Percentiles rank a stretch among this genome's conserved stretches.
These are phyloP conservation scores for Nannizziopsis barbatae DNA, from an alignment of 2,329 filamentous ascomycete species.

Conservation along the genomic window DNA sequence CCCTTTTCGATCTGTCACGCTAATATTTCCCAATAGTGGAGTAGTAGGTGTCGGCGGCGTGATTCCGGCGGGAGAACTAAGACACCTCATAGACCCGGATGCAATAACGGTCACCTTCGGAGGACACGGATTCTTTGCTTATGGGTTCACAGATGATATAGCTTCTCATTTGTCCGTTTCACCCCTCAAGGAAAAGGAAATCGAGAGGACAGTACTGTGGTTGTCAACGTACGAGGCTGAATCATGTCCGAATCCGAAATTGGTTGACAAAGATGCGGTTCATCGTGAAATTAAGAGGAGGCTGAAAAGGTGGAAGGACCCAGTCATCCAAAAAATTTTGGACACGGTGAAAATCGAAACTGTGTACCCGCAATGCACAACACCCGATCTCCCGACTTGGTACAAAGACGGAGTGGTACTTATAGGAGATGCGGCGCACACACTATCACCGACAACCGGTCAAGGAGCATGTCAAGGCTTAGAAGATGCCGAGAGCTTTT, in stretches of 20 bases:
- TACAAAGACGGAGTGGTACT: constrained; percentile 40
- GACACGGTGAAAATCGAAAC: constrained; percentile 29
- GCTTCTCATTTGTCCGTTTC: constrained; percentile 17
- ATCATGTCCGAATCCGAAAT: constrained; percentile 24
- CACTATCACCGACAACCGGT: constrained; percentile 43
- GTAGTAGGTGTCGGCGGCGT: constrained; percentile 40
- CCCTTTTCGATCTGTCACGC: not conserved
- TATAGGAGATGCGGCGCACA: constrained; percentile 49
- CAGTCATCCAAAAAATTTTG: constrained; percentile 35
- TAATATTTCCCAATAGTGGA: constrained; percentile 21
- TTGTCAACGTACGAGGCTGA: constrained; percentile 37
- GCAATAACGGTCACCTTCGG: constrained; percentile 38
- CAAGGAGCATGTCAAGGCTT: constrained; percentile 47
- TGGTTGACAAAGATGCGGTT: constrained; percentile 24
- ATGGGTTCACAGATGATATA: constrained; percentile 27
- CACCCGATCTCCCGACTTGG: constrained; percentile 40
- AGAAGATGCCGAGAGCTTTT: constrained; percentile 43
- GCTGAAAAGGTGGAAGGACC: constrained; percentile 38
- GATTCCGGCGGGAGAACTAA: constrained; percentile 24
- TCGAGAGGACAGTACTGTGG: constrained; percentile 29
- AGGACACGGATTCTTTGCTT: constrained; percentile 43
- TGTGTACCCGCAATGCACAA: constrained; percentile 42
- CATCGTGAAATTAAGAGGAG: constrained; percentile 30
- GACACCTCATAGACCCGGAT: constrained; percentile 25
- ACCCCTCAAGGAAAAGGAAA: not conserved